Conservation (phyloP, 202 grass and related monocot species). For the Setaria viridis region DNA sequence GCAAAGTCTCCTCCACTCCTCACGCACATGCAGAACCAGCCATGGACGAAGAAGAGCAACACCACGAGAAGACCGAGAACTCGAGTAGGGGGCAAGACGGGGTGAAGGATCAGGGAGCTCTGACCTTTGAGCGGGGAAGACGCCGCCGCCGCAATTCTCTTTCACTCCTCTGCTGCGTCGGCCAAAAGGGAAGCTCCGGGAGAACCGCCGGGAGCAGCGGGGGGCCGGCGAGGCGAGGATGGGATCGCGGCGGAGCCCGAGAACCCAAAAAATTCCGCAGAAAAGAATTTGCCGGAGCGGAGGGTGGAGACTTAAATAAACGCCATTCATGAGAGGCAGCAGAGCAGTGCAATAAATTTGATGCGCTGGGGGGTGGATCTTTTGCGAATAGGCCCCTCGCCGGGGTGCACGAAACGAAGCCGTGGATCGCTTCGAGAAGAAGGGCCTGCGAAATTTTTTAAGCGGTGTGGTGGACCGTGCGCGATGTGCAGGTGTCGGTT, state of each 20-base stretch:
- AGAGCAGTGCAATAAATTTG: conserved; percentile 56
- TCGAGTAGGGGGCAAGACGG: not conserved
- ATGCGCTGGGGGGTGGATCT: not conserved
- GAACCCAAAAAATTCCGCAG: conserved; percentile 55
- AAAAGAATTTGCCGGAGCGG: conserved; percentile 32
- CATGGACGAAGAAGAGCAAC: not conserved
- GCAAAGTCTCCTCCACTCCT: not conserved
- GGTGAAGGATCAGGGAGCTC: conserved; percentile 41
- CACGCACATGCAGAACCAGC: conserved; percentile 35
- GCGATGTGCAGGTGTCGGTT: not conserved
- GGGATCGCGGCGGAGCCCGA: conserved; percentile 60
- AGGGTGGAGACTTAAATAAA: conserved; percentile 59
- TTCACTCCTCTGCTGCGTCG: conserved; percentile 10
- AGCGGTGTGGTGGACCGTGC: not conserved
- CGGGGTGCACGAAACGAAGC: conserved; percentile 39
- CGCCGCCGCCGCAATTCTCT: conserved; percentile 40
- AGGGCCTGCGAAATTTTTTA: conserved; percentile 11
- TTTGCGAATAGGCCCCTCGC: conserved; percentile 36
- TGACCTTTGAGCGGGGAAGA: conserved; percentile 13
- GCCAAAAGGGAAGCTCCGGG: conserved; percentile 35
- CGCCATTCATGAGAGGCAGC: conserved; percentile 39
- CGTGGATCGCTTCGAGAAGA: conserved; percentile 48
- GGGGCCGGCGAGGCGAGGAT: conserved; percentile 14
- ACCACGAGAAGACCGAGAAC: not conserved
- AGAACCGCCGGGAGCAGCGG: conserved; percentile 48